Evolutionary conservation across 2,329 filamentous ascomycete species (phyloP).

Genomic region (Emmonsiellopsis sp.): DNA sequence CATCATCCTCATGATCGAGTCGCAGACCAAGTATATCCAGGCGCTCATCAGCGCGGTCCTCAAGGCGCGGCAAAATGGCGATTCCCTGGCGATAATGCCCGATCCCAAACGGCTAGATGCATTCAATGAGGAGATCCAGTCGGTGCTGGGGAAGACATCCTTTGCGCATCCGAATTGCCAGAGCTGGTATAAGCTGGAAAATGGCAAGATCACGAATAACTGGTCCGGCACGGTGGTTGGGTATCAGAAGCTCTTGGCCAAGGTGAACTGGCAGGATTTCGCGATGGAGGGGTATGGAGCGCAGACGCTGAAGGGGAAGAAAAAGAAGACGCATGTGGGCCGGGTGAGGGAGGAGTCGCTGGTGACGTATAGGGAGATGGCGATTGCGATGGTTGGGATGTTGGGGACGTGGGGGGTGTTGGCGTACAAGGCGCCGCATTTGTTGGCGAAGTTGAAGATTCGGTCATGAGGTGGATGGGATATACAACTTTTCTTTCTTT

Average conservation of each 20-base stretch:
- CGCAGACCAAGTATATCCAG: constrained; percentile 47
- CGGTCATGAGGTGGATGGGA: neutral
- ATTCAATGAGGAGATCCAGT: constrained; percentile 42
- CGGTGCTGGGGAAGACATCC: constrained; percentile 31
- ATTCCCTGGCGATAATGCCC: constrained; percentile 39
- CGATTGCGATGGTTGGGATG: neutral
- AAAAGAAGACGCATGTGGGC: constrained; percentile 12
- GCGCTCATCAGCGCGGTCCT: constrained; percentile 42
- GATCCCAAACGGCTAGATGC: constrained; percentile 28
- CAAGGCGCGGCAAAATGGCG: constrained; percentile 31
- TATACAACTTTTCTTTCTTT: neutral
- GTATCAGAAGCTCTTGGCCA: constrained; percentile 42
- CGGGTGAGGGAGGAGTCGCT: constrained; percentile 27
- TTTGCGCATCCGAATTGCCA: constrained; percentile 49
- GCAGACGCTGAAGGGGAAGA: constrained; percentile 8
- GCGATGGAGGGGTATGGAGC: constrained; percentile 14
- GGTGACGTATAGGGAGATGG: constrained; percentile 17
- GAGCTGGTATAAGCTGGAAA: constrained; percentile 49
- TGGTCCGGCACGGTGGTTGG: constrained; percentile 46
- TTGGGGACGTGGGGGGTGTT: neutral
- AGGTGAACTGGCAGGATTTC: constrained; percentile 20
- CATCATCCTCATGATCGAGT: constrained; percentile 55
- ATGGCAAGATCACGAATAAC: constrained; percentile 50
- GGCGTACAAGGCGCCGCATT: neutral
- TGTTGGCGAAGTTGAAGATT: neutral